These are phyloP conservation scores for Phaeophleospora eucalypticola DNA, from an alignment of 2,329 filamentous ascomycete species.

Conservation along the genomic window DNA sequence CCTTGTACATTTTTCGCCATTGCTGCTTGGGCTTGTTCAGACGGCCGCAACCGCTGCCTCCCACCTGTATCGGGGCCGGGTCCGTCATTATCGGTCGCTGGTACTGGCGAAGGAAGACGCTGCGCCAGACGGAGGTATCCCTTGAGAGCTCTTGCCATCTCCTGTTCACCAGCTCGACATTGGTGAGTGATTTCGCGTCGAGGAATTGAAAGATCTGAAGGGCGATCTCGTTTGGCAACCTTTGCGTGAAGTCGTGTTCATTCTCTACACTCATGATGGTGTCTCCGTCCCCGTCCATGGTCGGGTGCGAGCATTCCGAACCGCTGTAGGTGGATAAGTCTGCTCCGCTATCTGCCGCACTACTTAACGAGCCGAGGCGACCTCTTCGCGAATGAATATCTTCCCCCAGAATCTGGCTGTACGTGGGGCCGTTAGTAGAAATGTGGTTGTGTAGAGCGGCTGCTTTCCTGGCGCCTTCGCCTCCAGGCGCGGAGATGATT, in stretches of 20 bases:
- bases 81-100: conserved; percentile 43
- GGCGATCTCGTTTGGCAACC: conserved; percentile 57
- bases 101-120: conserved; percentile 57
- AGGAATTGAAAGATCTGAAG: conserved; percentile 58
- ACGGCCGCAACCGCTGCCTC: conserved; percentile 50
- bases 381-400: conserved; percentile 22
- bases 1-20: conserved; percentile 82
- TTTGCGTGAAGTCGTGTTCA: conserved; percentile 34
- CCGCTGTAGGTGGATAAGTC: conserved; percentile 29
- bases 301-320: conserved; percentile 18
- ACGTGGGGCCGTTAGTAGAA: conserved; percentile 3
- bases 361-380: conserved; percentile 29
- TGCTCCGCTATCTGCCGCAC: conserved; percentile 36
- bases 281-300: conserved; percentile 31
- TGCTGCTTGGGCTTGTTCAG: conserved; percentile 58
- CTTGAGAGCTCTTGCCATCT: conserved; percentile 54
- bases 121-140: conserved; percentile 59
- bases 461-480: conserved; percentile 30
- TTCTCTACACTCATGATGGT: conserved; percentile 22
- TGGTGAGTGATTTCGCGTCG: conserved; percentile 53
- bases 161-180: conserved; percentile 53
- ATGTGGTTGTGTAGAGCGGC: conserved; percentile 26
- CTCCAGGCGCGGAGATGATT: conserved; percentile 22
- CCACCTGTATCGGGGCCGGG: conserved; percentile 45
- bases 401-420: conserved; percentile 9